Base-by-base conservation (phyloP, 1,284 basidiomycete species). In the Meripilus lineatus region DNA sequence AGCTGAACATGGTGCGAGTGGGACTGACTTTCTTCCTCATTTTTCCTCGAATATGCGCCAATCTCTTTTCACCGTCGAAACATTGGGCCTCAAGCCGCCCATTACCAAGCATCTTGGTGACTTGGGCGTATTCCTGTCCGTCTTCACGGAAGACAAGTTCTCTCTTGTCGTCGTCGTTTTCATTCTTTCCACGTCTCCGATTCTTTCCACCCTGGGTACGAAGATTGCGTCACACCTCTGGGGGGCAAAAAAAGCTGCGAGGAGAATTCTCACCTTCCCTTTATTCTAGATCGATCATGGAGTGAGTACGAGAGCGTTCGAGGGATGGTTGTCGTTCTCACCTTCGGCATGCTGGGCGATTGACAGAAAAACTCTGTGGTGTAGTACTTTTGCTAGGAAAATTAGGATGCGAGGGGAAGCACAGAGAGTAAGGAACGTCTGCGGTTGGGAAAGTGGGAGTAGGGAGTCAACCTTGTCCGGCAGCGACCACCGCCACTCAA, bases 181-280 rank as follows among this genome's bases (percentile, higher is more conserved):
- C 95, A 73, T 98, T 98, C 84, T 99, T 99, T 81, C 95, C 95
- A 73, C 95, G 82, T 78, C 95, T 82, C 70, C 96, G 84, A 74
- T 99, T 99, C 79, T 99, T 99, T 54, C 96, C 96, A 66, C 96
- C 95, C 92, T 99, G 55, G 33, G n/a, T n/a, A n/a, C n/a, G n/a
- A n/a, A n/a, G n/a, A n/a, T 23, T 18, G 5, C 21, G 26, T 28
- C 23, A 25, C n/a, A 26, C 30, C n/a, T n/a, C n/a, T n/a, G n/a
- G n/a, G n/a, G n/a, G n/a, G n/a, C n/a, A n/a, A n/a, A n/a, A n/a
- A n/a, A n/a, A n/a, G n/a, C n/a, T n/a, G n/a, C 42, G 20, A 22
- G 15, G 17, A 10, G 44, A 14, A 36, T 47, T 60, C 67, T 44
- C 44, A 86, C 84, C 79, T 89, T 89, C 77, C 84, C 85, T 67